Percentiles rank a stretch among this genome's conserved stretches.
Conservation (phyloP, 495 filamentous ascomycete species). For the Daldinia bambusicola region DNA sequence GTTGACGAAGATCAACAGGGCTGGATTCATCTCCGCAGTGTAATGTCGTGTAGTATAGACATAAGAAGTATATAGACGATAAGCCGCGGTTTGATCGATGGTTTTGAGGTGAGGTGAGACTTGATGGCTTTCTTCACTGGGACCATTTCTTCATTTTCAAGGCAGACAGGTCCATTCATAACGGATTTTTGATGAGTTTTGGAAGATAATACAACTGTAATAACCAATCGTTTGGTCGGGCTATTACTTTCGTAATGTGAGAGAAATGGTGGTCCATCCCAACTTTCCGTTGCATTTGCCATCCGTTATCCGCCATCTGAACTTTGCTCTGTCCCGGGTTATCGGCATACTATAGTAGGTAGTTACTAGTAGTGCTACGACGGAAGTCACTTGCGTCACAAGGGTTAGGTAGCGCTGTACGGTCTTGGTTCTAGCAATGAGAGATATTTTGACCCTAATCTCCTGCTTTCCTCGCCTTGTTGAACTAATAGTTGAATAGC, state of each 20-base stretch:
- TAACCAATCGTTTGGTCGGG: constrained; percentile 17
- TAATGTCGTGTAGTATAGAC: too few species aligned
- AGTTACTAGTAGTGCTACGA: constrained; percentile 10
- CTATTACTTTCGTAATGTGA: constrained; percentile 37
- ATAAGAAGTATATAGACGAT: neutral
- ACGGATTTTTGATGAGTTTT: neutral
- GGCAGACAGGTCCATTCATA: neutral
- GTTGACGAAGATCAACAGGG: constrained; percentile 44
- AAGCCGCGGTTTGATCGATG: constrained; percentile 31
- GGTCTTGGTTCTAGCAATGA: constrained; percentile 27
- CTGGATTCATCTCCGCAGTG: constrained; percentile 20
- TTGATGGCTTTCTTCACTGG: constrained; percentile 27
- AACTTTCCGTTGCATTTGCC: constrained; percentile 34
- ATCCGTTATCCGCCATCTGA: constrained; percentile 37
- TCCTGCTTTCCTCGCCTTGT: too few species aligned
- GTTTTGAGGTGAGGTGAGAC: constrained; percentile 7
- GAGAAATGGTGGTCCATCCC: constrained; percentile 18
- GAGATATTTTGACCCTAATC: neutral
- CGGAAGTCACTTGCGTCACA: constrained; percentile 38
- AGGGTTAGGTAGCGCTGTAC: constrained; percentile 28
- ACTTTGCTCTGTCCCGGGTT: constrained; percentile 35
- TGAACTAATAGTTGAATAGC: too few species aligned
- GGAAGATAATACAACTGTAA: neutral
- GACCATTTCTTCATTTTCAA: constrained; percentile 11
- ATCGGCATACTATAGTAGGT: constrained; percentile 34